These are phyloP conservation scores for Oleoguttula mirabilis DNA, from an alignment of 495 filamentous ascomycete genomes.

Conservation along the genomic window DNA sequence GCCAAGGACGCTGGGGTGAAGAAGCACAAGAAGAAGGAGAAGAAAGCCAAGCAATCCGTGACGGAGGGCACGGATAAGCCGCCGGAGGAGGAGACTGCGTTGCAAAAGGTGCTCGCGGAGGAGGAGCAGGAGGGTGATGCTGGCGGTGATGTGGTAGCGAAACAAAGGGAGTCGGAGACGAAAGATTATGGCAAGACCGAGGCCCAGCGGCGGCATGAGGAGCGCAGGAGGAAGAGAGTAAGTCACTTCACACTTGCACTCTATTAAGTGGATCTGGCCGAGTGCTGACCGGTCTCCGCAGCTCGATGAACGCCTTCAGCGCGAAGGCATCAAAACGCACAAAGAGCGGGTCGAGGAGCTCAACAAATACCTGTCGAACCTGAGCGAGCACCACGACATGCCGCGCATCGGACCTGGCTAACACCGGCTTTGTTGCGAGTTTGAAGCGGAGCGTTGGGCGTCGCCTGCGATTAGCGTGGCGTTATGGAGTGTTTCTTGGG, in stretches of 20 bases:
- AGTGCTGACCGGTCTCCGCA: conserved; percentile 19
- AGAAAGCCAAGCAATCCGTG: conserved; percentile 27
- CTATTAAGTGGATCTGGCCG: neutral
- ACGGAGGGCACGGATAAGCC: conserved; percentile 7
- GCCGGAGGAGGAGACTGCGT: conserved; percentile 23
- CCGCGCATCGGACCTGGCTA: conserved; percentile 20
- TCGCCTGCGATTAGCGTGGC: too few species aligned
- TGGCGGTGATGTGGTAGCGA: conserved; percentile 1
- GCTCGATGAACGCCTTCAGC: conserved; percentile 62
- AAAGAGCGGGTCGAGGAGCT: conserved; percentile 94
- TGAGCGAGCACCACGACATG: conserved; percentile 99
- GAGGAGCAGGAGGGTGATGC: conserved; percentile 18
- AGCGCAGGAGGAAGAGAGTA: conserved; percentile 68
- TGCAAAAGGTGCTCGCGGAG: conserved; percentile 16
- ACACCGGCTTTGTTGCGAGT: too few species aligned
- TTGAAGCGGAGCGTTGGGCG: too few species aligned
- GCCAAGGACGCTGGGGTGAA: conserved; percentile 39
- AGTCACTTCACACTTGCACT: conserved; percentile 24
- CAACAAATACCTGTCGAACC: conserved; percentile 78
- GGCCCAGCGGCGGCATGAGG: conserved; percentile 67
- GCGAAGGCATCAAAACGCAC: conserved; percentile 84
- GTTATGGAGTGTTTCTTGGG: too few species aligned
- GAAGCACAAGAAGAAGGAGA: conserved; percentile 57
- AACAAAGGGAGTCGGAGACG: conserved; percentile 14
- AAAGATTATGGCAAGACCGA: conserved; percentile 56